Evolutionary conservation across 495 filamentous ascomycete species (phyloP), one percentile per base, ranked within the genome.

Genomic region (Lasiosphaeria hispida): DNA sequence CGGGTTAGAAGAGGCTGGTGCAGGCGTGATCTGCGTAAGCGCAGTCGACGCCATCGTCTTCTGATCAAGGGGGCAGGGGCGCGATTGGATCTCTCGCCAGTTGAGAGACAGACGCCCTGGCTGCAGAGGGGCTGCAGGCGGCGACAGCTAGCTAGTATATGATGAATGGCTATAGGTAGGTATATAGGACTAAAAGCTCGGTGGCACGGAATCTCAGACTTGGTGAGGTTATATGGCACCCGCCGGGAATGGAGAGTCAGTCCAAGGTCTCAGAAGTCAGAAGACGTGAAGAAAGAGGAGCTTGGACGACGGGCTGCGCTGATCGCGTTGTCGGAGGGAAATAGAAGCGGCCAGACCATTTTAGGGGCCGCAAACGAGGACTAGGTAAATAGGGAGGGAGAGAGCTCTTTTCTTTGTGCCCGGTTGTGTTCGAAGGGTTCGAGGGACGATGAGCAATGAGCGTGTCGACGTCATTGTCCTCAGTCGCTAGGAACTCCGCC

Each of bases 401-500:
- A 2, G 23, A 30, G 23, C 23, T 5, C 2, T 2, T 30, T 30
- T 30, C 23, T 30, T 30, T 10, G 10, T 34, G 15, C 30, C 38
- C 11, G 53, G 9, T 23, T 2, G 38, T 45, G 55, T 52, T 41
- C 13, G 19, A 15, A 8, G 19, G 18, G 7, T 8, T 10, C 38
- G 23, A 8, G 39, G 39, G 30, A 37, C 30, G 15, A 35, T 47
- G 48, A 15, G 52, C 56, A 53, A 60, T 54, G 19, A 48, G 51
- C 50, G 50, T 17, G 35, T 53, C 60, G 60, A 62, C 60, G 60
- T 62, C 60, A 62, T 62, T 41, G 48, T 23, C n/a, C 38, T 36
- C 13, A 17, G 33, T 44, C 33, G 39, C 38, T 43, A 36, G 15
- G 5, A 9, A 17, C 48, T 49, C 56, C 44, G 60, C 60, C 57